Evolutionary conservation across 2,329 filamentous ascomycete species (phyloP), one percentile per base, ranked within the genome.

Genomic region (Fusarium tuaranense): DNA sequence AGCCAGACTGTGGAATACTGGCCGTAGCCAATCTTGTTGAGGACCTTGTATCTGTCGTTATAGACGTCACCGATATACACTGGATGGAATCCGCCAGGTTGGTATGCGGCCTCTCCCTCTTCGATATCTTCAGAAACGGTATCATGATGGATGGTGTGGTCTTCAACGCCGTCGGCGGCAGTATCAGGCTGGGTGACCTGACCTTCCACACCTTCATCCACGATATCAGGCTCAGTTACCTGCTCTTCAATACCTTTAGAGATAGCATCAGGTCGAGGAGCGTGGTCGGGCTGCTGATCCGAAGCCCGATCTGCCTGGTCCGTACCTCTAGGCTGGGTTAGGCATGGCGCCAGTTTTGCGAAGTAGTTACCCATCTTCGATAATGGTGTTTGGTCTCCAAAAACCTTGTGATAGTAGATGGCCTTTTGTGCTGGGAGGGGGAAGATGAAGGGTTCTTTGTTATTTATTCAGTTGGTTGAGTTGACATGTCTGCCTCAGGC

Each of bases 1-100:
- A 74, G 51, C 74, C 73, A 76, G 13, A 71, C 73, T 14, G 74
- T 76, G 2, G 74, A 75, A 51, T 76, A 76, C 7, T 18, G 14
- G 1, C 74, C 73, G 25, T 70, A 74, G 5, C 74, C 73, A 32
- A 76, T 73, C 27, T 76, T 76, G n/a, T 69, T 75, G 1, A 76
- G 46, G 3, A 74, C 55, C 4, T 68, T 34, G 27, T 62, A 75
- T 59, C 65, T 67, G 12, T 63, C 22, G 32, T 69, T 63, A 9
- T 48, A 70, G 22, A 69, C 20, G 16, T 72, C 73, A 2, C 73
- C 74, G 18, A 74, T 66, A 13, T 74, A 75, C 14, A 74, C 73
- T 2, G 73, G 71, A 38, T 76, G 73, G 18, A 69, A 75, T 1
- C 65, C 73, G 1, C 69, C 71, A 7, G 53, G 20, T 22, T 25